Conservation (phyloP, 169 alveolate species). For the Eimeria acervulina region DNA sequence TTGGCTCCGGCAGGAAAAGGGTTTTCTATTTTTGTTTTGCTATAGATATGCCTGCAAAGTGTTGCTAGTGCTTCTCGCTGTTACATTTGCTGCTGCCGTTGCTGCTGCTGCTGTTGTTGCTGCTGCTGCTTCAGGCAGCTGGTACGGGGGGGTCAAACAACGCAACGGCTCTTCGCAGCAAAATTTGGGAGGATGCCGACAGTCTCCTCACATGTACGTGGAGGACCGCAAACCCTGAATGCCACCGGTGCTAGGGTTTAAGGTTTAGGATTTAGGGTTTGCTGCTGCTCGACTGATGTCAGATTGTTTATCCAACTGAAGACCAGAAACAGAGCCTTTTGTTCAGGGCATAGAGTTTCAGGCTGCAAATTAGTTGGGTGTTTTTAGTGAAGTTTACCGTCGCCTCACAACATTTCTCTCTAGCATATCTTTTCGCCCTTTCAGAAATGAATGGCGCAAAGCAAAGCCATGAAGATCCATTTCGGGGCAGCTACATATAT, state of each 20-base stretch:
- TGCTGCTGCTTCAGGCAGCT: slow-evolving; percentile 68
- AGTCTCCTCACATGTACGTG: slow-evolving; percentile 2
- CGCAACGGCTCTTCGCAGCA: slow-evolving; percentile 74
- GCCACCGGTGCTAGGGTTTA: slow-evolving; percentile 13
- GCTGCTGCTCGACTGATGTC: too few species aligned
- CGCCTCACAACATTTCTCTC: too few species aligned
- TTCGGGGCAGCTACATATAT: too few species aligned
- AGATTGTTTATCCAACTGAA: too few species aligned
- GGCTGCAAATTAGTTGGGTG: too few species aligned
- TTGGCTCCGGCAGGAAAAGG: neutral
- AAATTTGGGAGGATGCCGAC: slow-evolving; percentile 59
- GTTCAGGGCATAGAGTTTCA: neutral
- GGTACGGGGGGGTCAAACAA: slow-evolving; percentile 29
- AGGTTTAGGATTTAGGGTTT: slow-evolving; percentile 6
- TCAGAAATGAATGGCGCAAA: too few species aligned
- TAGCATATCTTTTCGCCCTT: too few species aligned
- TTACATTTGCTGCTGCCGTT: neutral
- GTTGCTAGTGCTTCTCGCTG: too few species aligned
- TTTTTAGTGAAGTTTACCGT: too few species aligned
- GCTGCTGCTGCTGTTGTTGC: slow-evolving; percentile 15
- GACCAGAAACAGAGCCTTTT: too few species aligned
- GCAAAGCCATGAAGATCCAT: too few species aligned
- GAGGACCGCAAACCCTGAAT: neutral
- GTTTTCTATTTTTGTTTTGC: neutral
- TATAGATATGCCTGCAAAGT: neutral